Evolutionary conservation across 1,284 basidiomycete species (phyloP).

Genomic region (Leccinum pachyderme): DNA sequence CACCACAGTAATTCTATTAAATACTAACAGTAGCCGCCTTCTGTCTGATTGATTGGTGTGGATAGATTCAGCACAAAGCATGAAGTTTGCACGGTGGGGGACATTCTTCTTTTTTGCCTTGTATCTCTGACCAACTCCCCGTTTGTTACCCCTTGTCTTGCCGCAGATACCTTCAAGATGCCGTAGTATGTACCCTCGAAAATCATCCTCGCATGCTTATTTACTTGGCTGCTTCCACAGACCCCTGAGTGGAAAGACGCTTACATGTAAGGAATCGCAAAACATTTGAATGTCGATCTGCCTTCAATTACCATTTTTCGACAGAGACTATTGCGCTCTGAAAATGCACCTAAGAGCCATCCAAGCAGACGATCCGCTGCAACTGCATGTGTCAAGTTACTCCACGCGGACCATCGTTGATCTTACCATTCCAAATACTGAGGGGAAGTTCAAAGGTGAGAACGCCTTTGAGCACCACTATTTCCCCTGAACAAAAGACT

Average conservation of each 20-base stretch:
- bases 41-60: background rate
- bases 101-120: background rate
- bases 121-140: slow-evolving; percentile 7
- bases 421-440: background rate
- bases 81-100: slow-evolving; percentile 58
- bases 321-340: slow-evolving; percentile 69
- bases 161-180: slow-evolving; percentile 63
- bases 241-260: slow-evolving; percentile 80
- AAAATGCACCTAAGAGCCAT: slow-evolving; percentile 68
- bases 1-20: background rate
- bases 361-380: slow-evolving; percentile 25
- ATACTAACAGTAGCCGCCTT: background rate
- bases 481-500: background rate
- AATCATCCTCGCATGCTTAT: background rate
- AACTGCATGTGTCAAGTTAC: slow-evolving; percentile 26
- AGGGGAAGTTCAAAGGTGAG: slow-evolving; percentile 12
- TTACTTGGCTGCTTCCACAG: slow-evolving; percentile 35
- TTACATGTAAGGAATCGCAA: slow-evolving; percentile 59
- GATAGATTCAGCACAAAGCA: slow-evolving; percentile 18
- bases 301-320: background rate
- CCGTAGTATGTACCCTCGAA: slow-evolving; percentile 47
- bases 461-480: background rate
- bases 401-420: slow-evolving; percentile 8
- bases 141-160: background rate
- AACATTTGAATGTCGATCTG: background rate